A percentile compares a stretch with the other conserved stretches of the same genome.
Conservation (phyloP, 345 rosid genomes). For the Physaria fendleri region DNA sequence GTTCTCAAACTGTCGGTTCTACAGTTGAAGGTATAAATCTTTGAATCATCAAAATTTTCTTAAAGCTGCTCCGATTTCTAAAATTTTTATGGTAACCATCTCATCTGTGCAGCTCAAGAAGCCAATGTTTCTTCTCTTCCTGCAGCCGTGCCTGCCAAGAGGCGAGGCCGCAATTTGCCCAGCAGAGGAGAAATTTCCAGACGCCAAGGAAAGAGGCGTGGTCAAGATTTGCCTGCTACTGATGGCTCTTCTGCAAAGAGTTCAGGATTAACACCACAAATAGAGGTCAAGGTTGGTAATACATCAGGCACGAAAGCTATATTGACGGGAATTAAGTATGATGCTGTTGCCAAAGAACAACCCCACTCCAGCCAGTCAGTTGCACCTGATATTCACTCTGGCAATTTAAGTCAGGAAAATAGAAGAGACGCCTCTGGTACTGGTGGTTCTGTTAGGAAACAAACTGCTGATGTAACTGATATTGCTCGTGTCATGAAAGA, state of each 20-base stretch:
- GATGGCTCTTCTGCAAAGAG: slow-evolving; percentile 41
- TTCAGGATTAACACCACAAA: slow-evolving; percentile 29
- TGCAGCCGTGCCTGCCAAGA: slow-evolving; percentile 20
- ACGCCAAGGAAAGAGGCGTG: slow-evolving; percentile 59
- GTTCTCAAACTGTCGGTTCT: slow-evolving; percentile 19
- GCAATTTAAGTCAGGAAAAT: slow-evolving; percentile 18
- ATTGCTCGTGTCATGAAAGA: slow-evolving; percentile 68
- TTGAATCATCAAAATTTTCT: not conserved
- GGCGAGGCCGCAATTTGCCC: slow-evolving; percentile 42
- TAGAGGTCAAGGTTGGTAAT: slow-evolving; percentile 32
- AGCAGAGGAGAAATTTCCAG: slow-evolving; percentile 41
- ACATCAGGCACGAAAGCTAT: not conserved
- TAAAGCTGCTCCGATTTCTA: slow-evolving; percentile 4
- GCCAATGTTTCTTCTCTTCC: slow-evolving; percentile 14
- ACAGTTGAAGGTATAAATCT: slow-evolving; percentile 25
- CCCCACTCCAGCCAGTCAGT: slow-evolving; percentile 9
- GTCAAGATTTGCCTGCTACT: slow-evolving; percentile 29
- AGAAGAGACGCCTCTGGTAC: slow-evolving; percentile 12
- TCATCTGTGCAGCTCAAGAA: slow-evolving; percentile 15
- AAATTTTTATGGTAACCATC: not conserved
- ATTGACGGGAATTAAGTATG: slow-evolving; percentile 32
- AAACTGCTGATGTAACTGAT: slow-evolving; percentile 48
- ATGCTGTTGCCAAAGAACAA: slow-evolving; percentile 34
- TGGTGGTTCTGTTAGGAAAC: slow-evolving; percentile 40
- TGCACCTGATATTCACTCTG: slow-evolving; percentile 1